A percentile compares a stretch with the other conserved stretches of the same genome.
Conservation (phyloP, 805 yeast species). For the Hanseniaspora valbyensis region DNA sequence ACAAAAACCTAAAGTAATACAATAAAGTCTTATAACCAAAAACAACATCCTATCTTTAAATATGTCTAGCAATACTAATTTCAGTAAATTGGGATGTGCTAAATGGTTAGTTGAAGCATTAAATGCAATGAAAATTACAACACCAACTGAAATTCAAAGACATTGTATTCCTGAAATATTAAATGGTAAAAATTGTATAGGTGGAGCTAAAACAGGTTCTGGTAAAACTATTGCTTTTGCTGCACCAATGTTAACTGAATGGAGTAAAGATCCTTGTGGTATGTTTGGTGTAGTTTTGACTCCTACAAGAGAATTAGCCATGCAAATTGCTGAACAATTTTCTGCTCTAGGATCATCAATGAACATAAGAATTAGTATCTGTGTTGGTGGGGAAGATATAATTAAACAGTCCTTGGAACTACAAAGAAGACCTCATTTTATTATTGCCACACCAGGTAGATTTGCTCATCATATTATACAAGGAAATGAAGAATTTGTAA, state of each 20-base stretch:
- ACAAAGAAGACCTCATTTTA: constrained; percentile 80
- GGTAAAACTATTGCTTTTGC: constrained; percentile 98
- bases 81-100: constrained; percentile 60
- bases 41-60: too few relatives aligned
- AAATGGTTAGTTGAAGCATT: constrained; percentile 80
- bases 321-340: constrained; percentile 95
- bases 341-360: constrained; percentile 82
- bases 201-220: constrained; percentile 96
- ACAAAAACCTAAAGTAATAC: too few relatives aligned
- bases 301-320: constrained; percentile 85
- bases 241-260: constrained; percentile 87
- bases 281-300: constrained; percentile 81
- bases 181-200: constrained; percentile 75
- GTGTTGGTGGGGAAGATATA: constrained; percentile 94
- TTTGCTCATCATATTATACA: constrained; percentile 80
- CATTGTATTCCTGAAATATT: constrained; percentile 83
- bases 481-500: constrained; percentile 78
- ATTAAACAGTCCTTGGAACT: constrained; percentile 76
- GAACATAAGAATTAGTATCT: constrained; percentile 70
- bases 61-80: constrained; percentile 23
- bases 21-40: too few relatives aligned
- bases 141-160: constrained; percentile 77
- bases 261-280: constrained; percentile 94
- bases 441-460: constrained; percentile 95
- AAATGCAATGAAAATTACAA: constrained; percentile 63